Evolutionary conservation across 2,329 filamentous ascomycete species (phyloP), one percentile per base, ranked within the genome.

Genomic region (Penicillium fuscoglaucum): DNA sequence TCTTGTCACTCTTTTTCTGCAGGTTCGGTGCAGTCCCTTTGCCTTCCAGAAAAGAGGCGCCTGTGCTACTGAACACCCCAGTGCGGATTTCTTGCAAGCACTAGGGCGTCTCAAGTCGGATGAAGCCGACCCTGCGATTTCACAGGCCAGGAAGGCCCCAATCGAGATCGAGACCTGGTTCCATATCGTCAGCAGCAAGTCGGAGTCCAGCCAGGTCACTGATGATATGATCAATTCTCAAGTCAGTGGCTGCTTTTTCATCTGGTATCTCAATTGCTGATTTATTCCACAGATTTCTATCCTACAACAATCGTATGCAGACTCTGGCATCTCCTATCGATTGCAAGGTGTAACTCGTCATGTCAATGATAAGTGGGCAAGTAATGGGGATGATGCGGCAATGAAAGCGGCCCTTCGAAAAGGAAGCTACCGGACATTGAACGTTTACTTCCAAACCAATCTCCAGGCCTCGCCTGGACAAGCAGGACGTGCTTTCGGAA

Each of bases 371-470:
- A 73, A 72, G 46, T 86, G 84, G 84, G 83, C 84, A 33, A 75
- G 74, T 35, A 80, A 78, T 55, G 70, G 69, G 26, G 78, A 80
- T 66, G 79, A 81, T 62, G 67, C 79, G 47, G 75, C 62, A 10
- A 83, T 85, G 80, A 86, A 86, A 69, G 68, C 71, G 26, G 70
- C 79, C 2, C 79, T 86, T 2, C 82, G 83, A 24, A 73, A 78
- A 58, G 84, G 84, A 52, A 79, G 70, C 40, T 87, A 87, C 71
- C 61, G 66, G 40, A 78, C 79, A 1, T 76, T 86, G 37, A 87
- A 87, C 69, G 74, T 87, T 59, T 86, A 85, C 74, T 86, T 85
- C 74, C 82, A 85, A 70, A 82, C 80, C 33, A 76, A 85, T 56
- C 76, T 86, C 17, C 70, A 76, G 33, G 61, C 68, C 0, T 61